Evolutionary conservation across 192 early-diverging fungal species (phyloP).

Genomic region (Funneliformis mosseae): DNA sequence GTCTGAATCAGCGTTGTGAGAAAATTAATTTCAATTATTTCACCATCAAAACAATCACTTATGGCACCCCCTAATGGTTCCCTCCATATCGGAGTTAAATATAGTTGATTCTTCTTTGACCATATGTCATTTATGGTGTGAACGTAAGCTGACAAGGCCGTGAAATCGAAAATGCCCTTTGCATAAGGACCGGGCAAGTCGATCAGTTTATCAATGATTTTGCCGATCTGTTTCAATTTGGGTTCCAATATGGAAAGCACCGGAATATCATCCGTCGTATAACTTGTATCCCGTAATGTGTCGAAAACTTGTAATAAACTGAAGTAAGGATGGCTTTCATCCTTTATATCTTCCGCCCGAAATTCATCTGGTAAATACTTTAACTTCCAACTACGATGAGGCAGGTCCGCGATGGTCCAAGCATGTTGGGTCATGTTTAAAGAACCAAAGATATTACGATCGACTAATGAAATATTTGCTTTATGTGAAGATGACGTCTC

Average conservation of each 20-base stretch:
- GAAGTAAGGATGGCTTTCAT: slow-evolving; percentile 19
- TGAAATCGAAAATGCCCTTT: slow-evolving; percentile 22
- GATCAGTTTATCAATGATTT: slow-evolving; percentile 26
- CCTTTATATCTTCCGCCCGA: slow-evolving; percentile 1
- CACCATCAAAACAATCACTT: not conserved
- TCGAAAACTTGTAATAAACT: slow-evolving; percentile 21
- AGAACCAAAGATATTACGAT: not conserved
- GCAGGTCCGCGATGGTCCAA: slow-evolving; percentile 17
- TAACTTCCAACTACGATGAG: slow-evolving; percentile 21
- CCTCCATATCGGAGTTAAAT: slow-evolving; percentile 10
- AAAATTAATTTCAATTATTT: not conserved
- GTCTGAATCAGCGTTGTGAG: not conserved
- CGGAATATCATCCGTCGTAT: slow-evolving; percentile 13
- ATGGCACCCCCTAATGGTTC: not conserved
- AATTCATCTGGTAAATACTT: slow-evolving; percentile 28
- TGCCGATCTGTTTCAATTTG: slow-evolving; percentile 22
- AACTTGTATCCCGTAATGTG: slow-evolving; percentile 2
- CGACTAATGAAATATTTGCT: not conserved
- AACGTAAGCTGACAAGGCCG: slow-evolving; percentile 14
- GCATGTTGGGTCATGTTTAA: slow-evolving; percentile 12
- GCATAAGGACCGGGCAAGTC: slow-evolving; percentile 10
- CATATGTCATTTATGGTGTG: slow-evolving; percentile 19
- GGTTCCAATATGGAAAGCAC: slow-evolving; percentile 10
- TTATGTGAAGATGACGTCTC: not conserved
- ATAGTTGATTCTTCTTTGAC: slow-evolving; percentile 22